Base-by-base conservation (phyloP, 495 filamentous ascomycete genomes). In the Aspergillus bertholletiae region DNA sequence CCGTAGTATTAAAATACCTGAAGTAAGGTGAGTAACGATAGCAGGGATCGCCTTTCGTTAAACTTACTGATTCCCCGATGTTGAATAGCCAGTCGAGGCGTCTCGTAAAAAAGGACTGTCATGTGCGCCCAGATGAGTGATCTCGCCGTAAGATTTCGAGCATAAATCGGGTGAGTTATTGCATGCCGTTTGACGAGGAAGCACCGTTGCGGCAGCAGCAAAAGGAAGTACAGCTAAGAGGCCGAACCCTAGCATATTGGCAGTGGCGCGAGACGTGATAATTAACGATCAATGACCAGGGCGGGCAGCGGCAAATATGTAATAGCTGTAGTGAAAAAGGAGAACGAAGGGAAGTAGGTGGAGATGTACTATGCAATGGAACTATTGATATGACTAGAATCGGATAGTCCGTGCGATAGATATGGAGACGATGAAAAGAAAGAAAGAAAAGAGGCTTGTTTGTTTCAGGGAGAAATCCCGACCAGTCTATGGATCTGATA, bases 1-100 rank as follows among this genome's bases (percentile, higher is more conserved):
- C 71, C n/a, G 82, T 84, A n/a, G 84, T 86, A 62, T 89, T 86
- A 67, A 78, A 85, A 68, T 78, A 87, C 55, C 75, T 79, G 53
- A 6, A 39, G 2, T 21, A 23, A 20, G n/a, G 15, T 48, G 32
- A 48, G 40, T 46, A 12, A 59, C 53, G 39, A 12, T 22, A 3
- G n/a, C n/a, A 15, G 11, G 3, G 20, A 3, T 43, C 18, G 7
- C 22, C 39, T 7, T 43, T 12, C 22, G 18, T 18, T 13, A 9
- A 54, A 69, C 74, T 62, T 69, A 80, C 70, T 90, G 88, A 60
- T 90, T 84, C 5, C 84, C 87, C 13, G 80, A 74, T 20, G 80
- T 50, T 22, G 79, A 80, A 61, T 84, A 80, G 43, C 68, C 67
- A 0, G 76, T 81, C 0, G 70, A 72, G 2, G 67, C 62, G 54